These are phyloP conservation scores for Acanthamoeba sp. DNA, from an alignment of 208 protist genomes.

Conservation along the genomic window DNA sequence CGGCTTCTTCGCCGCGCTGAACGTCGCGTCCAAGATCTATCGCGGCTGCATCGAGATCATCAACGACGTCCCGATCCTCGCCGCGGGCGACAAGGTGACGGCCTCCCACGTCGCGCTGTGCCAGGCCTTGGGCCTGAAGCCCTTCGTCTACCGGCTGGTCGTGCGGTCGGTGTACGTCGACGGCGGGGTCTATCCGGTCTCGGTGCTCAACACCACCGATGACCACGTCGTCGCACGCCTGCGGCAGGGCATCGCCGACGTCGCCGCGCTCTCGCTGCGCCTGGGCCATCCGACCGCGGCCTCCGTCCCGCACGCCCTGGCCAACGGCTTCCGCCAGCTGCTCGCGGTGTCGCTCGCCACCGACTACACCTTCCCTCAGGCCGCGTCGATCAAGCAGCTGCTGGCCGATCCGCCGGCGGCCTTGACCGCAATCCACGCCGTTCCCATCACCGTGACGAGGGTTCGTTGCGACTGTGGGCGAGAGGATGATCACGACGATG, in stretches of 20 bases:
- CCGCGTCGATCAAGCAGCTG: conserved; percentile 9
- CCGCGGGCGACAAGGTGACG: conserved; percentile 96
- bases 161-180: conserved; percentile 96
- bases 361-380: conserved; percentile 90
- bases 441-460: too few relatives aligned
- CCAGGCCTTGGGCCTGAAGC: conserved; percentile 98
- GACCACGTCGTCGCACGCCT: conserved; percentile 93
- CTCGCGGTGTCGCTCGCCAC: conserved; percentile 95
- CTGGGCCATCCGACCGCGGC: conserved; percentile 95
- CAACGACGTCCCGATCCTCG: conserved; percentile 96
- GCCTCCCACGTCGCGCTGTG: conserved; percentile 98
- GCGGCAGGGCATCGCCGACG: conserved; percentile 92
- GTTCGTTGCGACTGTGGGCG: too few relatives aligned
- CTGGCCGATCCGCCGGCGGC: too few relatives aligned
- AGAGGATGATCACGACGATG: too few relatives aligned
- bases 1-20: conserved; percentile 98
- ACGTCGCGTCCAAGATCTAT: conserved; percentile 99
- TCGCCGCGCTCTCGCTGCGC: conserved; percentile 96
- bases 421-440: too few relatives aligned
- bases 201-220: conserved; percentile 96
- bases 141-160: conserved; percentile 98
- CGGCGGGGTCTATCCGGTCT: conserved; percentile 95
- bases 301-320: conserved; percentile 96
- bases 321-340: conserved; percentile 98
- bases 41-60: conserved; percentile 99